A percentile compares a stretch with the other conserved stretches of the same genome.
Conservation (phyloP, 768 basidiomycete genomes). For the Mycena galericulata region DNA sequence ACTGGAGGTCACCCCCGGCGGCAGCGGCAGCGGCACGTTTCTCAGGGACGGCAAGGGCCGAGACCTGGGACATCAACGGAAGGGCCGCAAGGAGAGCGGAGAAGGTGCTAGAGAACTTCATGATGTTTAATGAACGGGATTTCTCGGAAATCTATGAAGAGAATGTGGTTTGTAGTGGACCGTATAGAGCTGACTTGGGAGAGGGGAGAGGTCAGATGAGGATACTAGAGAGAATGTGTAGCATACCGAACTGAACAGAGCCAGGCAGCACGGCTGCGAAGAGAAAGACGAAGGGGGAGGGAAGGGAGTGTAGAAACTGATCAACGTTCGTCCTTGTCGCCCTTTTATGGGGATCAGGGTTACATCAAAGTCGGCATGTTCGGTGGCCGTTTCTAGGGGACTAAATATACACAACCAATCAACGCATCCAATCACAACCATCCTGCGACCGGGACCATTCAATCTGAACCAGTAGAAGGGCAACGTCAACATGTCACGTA, state of each 20-base stretch:
- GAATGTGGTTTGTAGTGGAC: constrained; percentile 44
- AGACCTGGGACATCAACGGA: constrained; percentile 52
- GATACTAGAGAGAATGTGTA: constrained; percentile 29
- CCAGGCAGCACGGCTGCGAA: constrained; percentile 69
- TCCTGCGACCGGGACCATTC: not conserved
- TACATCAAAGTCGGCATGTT: not conserved
- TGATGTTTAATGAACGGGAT: constrained; percentile 51
- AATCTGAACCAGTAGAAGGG: not conserved
- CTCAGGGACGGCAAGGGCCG: constrained; percentile 41
- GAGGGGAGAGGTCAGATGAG: constrained; percentile 42
- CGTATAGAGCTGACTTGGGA: constrained; percentile 44
- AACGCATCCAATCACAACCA: constrained; percentile 15
- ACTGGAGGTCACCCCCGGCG: constrained; percentile 53
- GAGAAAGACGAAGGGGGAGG: constrained; percentile 43
- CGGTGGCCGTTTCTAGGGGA: constrained; percentile 5
- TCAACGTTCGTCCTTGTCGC: not conserved
- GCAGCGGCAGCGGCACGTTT: constrained; percentile 31
- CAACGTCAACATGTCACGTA: not conserved
- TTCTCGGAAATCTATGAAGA: constrained; percentile 62
- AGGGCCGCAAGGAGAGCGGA: constrained; percentile 54
- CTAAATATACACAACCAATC: too few species aligned
- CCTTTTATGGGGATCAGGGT: constrained; percentile 34
- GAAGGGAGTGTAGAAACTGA: constrained; percentile 37
- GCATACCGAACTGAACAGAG: constrained; percentile 27
- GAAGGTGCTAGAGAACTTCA: constrained; percentile 63